phyloP scores from a whole-genome alignment of 768 basidiomycete species.

The Russula dissimulans region DNA sequence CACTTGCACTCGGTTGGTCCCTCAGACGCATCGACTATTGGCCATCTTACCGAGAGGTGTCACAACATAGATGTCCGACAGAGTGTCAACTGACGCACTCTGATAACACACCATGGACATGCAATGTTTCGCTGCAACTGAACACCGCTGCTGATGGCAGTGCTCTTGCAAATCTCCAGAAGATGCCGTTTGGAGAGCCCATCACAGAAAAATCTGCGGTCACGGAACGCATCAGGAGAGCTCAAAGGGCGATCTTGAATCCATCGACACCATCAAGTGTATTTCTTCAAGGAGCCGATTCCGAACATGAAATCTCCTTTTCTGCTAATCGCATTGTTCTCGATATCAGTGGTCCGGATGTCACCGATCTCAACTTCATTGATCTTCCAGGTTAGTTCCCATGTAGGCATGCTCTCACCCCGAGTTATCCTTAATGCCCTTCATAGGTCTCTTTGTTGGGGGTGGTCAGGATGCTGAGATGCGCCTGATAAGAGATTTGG shows the following conservation, averaged over 20 bases:
- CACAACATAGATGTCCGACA: conserved; percentile 27
- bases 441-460: conserved; percentile 47
- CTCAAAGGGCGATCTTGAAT: conserved; percentile 58
- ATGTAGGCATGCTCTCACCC: neutral
- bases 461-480: conserved; percentile 37
- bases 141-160: conserved; percentile 22
- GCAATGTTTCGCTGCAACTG: conserved; percentile 27
- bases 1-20: conserved; percentile 59
- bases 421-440: neutral
- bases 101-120: conserved; percentile 25
- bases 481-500: conserved; percentile 48
- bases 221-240: conserved; percentile 57
- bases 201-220: conserved; percentile 47
- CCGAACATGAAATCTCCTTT: conserved; percentile 24
- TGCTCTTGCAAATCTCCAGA: conserved; percentile 27
- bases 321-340: conserved; percentile 32
- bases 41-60: neutral
- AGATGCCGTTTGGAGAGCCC: conserved; percentile 23
- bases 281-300: conserved; percentile 34
- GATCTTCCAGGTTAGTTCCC: conserved; percentile 32
- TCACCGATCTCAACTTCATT: conserved; percentile 34
- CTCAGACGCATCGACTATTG: neutral
- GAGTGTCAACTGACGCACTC: conserved; percentile 28
- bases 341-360: conserved; percentile 31
- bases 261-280: conserved; percentile 29